Conservation (phyloP, 441 rosid genomes). For the Theobroma grandiflorum region DNA sequence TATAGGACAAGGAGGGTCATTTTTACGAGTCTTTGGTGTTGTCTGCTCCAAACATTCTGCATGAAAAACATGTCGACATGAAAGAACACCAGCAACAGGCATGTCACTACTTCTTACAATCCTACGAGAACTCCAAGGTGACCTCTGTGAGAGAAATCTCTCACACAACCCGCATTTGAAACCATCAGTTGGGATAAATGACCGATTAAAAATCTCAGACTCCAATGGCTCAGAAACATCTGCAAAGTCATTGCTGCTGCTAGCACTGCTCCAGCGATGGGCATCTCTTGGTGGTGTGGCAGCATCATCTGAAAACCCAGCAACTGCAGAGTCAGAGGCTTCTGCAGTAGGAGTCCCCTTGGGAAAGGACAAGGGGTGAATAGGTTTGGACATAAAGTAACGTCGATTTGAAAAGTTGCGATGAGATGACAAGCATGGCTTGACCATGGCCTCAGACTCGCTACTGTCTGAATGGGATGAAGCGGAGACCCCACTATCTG, state of each 20-base stretch:
- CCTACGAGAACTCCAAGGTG: slow-evolving; percentile 63
- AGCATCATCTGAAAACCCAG: slow-evolving; percentile 38
- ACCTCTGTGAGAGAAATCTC: slow-evolving; percentile 60
- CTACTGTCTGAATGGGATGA: slow-evolving; percentile 58
- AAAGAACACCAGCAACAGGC: slow-evolving; percentile 67
- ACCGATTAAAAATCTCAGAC: slow-evolving; percentile 46
- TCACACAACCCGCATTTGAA: slow-evolving; percentile 60
- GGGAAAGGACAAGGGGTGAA: slow-evolving; percentile 60
- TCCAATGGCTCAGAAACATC: slow-evolving; percentile 60
- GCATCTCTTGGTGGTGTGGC: slow-evolving; percentile 41
- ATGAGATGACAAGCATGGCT: slow-evolving; percentile 47
- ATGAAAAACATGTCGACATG: slow-evolving; percentile 64
- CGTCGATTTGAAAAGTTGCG: slow-evolving; percentile 50
- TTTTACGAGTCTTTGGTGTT: slow-evolving; percentile 47
- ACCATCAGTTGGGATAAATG: slow-evolving; percentile 39
- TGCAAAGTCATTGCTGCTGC: slow-evolving; percentile 54
- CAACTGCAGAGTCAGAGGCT: slow-evolving; percentile 27
- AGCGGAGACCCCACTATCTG: slow-evolving; percentile 46
- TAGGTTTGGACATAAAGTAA: slow-evolving; percentile 65
- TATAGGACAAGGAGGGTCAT: slow-evolving; percentile 66
- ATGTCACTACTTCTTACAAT: slow-evolving; percentile 63
- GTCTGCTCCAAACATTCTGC: slow-evolving; percentile 72
- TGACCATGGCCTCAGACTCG: slow-evolving; percentile 51
- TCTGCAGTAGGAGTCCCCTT: slow-evolving; percentile 33
- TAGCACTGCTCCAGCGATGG: slow-evolving; percentile 54